Percentiles rank a stretch among this genome's conserved stretches.
These are phyloP conservation scores for Rhynchospora breviuscula DNA, from an alignment of 176 grass and related monocot species.

Conservation along the genomic window DNA sequence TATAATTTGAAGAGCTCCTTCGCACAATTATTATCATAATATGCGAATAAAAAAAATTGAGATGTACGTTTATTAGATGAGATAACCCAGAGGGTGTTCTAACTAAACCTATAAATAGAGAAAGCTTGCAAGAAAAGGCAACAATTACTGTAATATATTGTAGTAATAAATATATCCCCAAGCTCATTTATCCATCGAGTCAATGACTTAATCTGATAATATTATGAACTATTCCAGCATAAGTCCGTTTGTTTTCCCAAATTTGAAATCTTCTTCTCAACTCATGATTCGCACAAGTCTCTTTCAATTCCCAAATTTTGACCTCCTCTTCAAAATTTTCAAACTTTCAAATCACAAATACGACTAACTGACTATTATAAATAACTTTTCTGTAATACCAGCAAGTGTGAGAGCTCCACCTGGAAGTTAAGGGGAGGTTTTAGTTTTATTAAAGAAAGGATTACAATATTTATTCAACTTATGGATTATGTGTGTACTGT, in stretches of 20 bases:
- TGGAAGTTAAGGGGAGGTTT: not conserved
- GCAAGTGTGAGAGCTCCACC: not conserved
- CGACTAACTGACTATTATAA: not conserved
- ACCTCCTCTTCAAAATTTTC: not conserved
- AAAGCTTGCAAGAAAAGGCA: not conserved
- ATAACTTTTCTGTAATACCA: not conserved
- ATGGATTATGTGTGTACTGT: not conserved
- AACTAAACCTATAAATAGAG: not conserved
- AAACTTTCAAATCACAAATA: not conserved
- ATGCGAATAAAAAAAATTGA: no score
- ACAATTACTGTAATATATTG: not conserved
- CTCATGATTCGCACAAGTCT: not conserved
- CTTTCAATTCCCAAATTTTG: not conserved
- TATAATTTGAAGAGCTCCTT: no score
- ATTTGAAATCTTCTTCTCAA: not conserved
- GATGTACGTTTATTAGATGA: no score
- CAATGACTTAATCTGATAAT: not conserved
- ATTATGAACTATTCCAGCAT: not conserved
- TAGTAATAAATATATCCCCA: not conserved
- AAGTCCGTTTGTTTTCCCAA: not conserved
- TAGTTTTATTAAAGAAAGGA: not conserved
- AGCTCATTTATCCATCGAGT: not conserved
- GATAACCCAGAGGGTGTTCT: no score
- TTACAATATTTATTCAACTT: not conserved
- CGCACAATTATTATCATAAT: no score